phyloP scores from a whole-genome alignment of 208 protist genomes.

The Trypanosoma lewisi region DNA sequence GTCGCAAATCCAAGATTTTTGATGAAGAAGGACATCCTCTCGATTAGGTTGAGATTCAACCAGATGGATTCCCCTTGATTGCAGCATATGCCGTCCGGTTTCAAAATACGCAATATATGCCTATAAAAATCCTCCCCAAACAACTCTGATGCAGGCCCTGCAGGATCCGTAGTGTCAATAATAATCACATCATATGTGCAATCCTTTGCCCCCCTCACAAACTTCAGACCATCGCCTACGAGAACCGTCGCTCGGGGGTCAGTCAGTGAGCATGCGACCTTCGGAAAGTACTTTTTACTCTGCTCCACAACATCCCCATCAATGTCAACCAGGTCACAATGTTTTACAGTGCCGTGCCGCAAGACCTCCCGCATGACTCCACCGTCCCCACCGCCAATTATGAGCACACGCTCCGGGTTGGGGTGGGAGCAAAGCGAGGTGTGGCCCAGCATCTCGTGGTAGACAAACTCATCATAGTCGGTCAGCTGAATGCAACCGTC shows the following conservation, averaged over 20 bases:
- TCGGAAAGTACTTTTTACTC: constrained; percentile 84
- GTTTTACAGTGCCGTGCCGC: constrained; percentile 91
- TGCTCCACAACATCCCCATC: constrained; percentile 90
- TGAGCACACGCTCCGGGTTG: constrained; percentile 91
- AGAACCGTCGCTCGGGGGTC: constrained; percentile 69
- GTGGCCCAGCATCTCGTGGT: constrained; percentile 99
- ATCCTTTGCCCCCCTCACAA: constrained; percentile 74
- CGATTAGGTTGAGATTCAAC: constrained; percentile 92
- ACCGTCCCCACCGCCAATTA: constrained; percentile 98
- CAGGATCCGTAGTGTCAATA: constrained; percentile 93
- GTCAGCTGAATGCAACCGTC: constrained; percentile 97
- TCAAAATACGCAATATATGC: constrained; percentile 72
- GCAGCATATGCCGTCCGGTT: constrained; percentile 83
- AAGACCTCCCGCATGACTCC: constrained; percentile 96
- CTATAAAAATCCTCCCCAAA: constrained; percentile 88
- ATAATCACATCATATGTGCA: constrained; percentile 93
- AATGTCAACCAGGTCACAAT: constrained; percentile 96
- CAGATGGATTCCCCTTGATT: constrained; percentile 91
- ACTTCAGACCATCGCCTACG: constrained; percentile 86
- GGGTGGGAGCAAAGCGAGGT: constrained; percentile 89
- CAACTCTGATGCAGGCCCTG: constrained; percentile 86
- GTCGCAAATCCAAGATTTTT: constrained; percentile 75
- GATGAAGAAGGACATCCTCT: constrained; percentile 79
- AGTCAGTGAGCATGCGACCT: constrained; percentile 70
- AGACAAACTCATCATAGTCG: constrained; percentile 97